These are phyloP conservation scores for Amaranthus cruentus DNA, from an alignment of 148 eudicot species.

Conservation along the genomic window DNA sequence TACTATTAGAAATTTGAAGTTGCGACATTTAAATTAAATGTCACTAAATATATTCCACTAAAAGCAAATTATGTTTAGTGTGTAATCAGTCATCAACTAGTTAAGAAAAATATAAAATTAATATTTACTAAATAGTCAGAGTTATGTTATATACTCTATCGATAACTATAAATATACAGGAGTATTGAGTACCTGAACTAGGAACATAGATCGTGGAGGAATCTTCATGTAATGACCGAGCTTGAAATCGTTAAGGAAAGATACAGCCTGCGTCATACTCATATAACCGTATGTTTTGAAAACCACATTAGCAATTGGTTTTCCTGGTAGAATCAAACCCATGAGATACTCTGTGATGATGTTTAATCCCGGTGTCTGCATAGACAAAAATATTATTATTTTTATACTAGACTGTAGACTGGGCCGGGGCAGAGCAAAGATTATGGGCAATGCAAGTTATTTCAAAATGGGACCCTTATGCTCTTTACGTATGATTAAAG, in stretches of 20 bases:
- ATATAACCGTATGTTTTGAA: constrained; percentile 86
- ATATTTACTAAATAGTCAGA: neutral
- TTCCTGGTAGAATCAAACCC: constrained; percentile 90
- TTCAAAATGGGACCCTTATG: too few relatives aligned
- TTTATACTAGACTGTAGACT: too few relatives aligned
- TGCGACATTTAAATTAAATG: too few relatives aligned
- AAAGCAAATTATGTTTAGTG: too few relatives aligned
- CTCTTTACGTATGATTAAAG: too few relatives aligned
- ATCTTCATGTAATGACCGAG: constrained; percentile 98
- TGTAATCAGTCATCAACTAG: neutral
- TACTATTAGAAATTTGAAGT: too few relatives aligned
- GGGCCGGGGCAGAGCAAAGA: too few relatives aligned
- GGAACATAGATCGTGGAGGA: constrained; percentile 96
- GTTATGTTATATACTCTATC: too few relatives aligned
- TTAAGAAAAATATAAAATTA: neutral
- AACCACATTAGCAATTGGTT: constrained; percentile 94
- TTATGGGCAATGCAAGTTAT: too few relatives aligned
- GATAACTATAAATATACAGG: too few relatives aligned
- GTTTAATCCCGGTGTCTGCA: constrained; percentile 96
- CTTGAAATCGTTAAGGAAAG: constrained; percentile 91
- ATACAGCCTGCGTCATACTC: constrained; percentile 96
- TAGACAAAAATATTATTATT: neutral
- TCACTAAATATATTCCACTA: too few relatives aligned
- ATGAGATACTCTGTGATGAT: constrained; percentile 87
- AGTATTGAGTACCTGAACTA: constrained; percentile 68